Conservation (phyloP, 371 early-diverging fungal species). For the Mucor lusitanicus region DNA sequence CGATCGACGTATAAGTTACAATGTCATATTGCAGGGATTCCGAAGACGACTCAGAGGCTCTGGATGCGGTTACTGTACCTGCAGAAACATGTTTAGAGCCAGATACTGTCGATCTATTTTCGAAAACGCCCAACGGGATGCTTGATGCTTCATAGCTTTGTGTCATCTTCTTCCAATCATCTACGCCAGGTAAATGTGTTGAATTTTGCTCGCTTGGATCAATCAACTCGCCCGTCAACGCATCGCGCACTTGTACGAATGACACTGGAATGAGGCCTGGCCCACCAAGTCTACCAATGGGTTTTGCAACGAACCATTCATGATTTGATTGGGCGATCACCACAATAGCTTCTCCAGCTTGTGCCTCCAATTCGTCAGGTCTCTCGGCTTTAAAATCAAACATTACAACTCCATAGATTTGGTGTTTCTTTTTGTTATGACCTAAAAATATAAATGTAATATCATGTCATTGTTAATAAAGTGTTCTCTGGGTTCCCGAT, state of each 20-base stretch:
- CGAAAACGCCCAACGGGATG: constrained; percentile 37
- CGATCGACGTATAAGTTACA: constrained; percentile 58
- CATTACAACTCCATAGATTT: constrained; percentile 70
- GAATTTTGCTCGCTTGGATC: constrained; percentile 55
- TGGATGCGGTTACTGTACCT: background rate
- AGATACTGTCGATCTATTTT: constrained; percentile 3
- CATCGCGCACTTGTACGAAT: constrained; percentile 77
- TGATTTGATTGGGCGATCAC: constrained; percentile 79
- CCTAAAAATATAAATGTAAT: background rate
- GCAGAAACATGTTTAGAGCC: constrained; percentile 1
- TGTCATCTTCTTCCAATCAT: constrained; percentile 72
- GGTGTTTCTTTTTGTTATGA: constrained; percentile 36
- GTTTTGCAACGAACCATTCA: constrained; percentile 86
- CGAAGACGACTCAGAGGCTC: constrained; percentile 14
- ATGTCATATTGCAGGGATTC: constrained; percentile 1
- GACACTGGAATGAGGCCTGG: constrained; percentile 82
- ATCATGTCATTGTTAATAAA: background rate
- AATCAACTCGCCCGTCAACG: constrained; percentile 60
- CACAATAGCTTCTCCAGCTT: constrained; percentile 73
- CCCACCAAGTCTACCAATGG: constrained; percentile 63
- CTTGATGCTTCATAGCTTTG: constrained; percentile 50
- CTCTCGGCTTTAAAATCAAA: constrained; percentile 81
- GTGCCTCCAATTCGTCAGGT: constrained; percentile 75
- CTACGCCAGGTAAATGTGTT: constrained; percentile 62
- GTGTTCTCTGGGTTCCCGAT: background rate